Evolutionary conservation across 805 yeast species (phyloP), one percentile per base, ranked within the genome.

Genomic region (Saccharomyces eubayanus): DNA sequence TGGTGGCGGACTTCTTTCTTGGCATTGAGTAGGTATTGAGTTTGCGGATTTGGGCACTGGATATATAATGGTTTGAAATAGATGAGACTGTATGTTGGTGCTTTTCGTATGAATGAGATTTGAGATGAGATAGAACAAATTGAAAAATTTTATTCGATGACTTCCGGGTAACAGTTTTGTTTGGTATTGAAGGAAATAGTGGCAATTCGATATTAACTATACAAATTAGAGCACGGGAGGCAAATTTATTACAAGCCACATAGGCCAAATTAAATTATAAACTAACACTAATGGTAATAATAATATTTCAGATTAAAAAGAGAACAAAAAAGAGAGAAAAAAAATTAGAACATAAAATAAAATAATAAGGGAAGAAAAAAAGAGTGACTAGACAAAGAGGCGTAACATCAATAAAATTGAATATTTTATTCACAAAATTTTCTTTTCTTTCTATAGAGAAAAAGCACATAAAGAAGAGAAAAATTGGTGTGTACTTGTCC

Each of bases 1-100:
- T 86, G 53, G 90, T 75, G 45, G 91, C 90, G 27, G 92, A 85
- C 77, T 87, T 87, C 83, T 87, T 88, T 81, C 95, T 84, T 46
- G 94, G 84, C 96, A 87, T 87, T n/a, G 45, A 4, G 8, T 36
- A 16, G 43, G 9, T 24, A n/a, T n/a, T n/a, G 5, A n/a, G 20
- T 40, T 50, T 20, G 14, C 27, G 8, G 47, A 20, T 5, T 6
- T 21, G 16, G 47, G 5, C 6, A 36, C 2, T 3, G n/a, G 3
- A 36, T 2, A 6, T n/a, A 53, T 16, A 51, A 53, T 5, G 29
- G 5, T 29, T 30, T 16, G 28, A n/a, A n/a, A 20, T 20, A 16
- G 28, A 6, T 5, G 30, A 28, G 2, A 16, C 11, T n/a, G 47
- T 12, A 31, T 31, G 29, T 10, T 14, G 5, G 14, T 31, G 3